Conservation (phyloP, 148 eudicot species). For the Pouteria glomerata region DNA sequence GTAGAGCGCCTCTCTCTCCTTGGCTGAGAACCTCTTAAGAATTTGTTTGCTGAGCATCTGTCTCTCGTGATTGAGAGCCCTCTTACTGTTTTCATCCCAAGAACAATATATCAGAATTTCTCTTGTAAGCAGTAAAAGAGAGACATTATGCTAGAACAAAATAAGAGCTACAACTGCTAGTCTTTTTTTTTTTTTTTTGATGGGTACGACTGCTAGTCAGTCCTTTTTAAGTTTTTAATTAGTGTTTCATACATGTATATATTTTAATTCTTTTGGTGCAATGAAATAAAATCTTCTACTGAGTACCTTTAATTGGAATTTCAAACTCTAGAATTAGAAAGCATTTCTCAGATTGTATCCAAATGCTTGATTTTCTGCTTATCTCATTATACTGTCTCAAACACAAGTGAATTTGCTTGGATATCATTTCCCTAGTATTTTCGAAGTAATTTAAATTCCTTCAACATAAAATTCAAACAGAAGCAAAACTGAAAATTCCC, state of each 20-base stretch:
- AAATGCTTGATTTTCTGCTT: neutral
- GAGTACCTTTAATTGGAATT: neutral
- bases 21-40: slow-evolving; percentile 47
- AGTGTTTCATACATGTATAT: neutral
- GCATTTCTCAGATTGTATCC: neutral
- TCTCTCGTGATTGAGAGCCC: slow-evolving; percentile 66
- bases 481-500: neutral
- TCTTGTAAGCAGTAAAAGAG: neutral
- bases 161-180: too few relatives aligned
- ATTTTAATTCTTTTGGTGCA: neutral
- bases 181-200: too few relatives aligned
- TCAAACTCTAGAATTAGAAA: neutral
- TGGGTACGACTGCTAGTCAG: too few relatives aligned
- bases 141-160: neutral
- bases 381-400: neutral
- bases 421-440: neutral
- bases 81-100: slow-evolving; percentile 34
- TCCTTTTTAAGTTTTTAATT: too few relatives aligned
- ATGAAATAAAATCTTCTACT: neutral
- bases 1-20: slow-evolving; percentile 58
- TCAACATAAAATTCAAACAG: neutral
- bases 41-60: slow-evolving; percentile 61
- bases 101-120: neutral
- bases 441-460: neutral
- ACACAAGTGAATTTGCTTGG: neutral